Evolutionary conservation across 441 rosid genomes (phyloP).

Genomic region (Melastoma candidum): DNA sequence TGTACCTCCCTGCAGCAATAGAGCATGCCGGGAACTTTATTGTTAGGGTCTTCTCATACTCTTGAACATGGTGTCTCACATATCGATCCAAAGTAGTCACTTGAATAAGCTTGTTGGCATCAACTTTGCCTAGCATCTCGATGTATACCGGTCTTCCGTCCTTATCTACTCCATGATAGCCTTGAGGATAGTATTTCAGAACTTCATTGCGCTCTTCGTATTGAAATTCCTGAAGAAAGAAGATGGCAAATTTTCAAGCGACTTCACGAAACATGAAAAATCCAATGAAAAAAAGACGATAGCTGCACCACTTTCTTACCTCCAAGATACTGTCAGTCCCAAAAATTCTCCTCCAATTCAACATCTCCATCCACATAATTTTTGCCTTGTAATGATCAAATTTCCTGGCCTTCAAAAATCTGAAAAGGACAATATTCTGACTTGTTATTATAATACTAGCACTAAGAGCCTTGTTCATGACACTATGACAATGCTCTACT

Average conservation of each 20-base stretch:
- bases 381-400: slow-evolving; percentile 13
- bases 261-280: neutral
- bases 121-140: slow-evolving; percentile 12
- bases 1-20: slow-evolving; percentile 12
- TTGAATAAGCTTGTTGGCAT: slow-evolving; percentile 14
- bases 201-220: slow-evolving; percentile 14
- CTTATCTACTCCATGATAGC: slow-evolving; percentile 19
- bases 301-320: slow-evolving; percentile 2
- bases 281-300: neutral
- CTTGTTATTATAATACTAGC: neutral
- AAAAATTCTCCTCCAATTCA: slow-evolving; percentile 16
- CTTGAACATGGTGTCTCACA: slow-evolving; percentile 15
- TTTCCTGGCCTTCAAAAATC: slow-evolving; percentile 17
- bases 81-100: slow-evolving; percentile 20
- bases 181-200: slow-evolving; percentile 16
- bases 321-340: slow-evolving; percentile 10
- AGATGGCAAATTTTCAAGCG: neutral
- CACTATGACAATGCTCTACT: neutral
- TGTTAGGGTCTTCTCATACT: slow-evolving; percentile 15
- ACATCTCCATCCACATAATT: slow-evolving; percentile 16
- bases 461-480: neutral
- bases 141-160: slow-evolving; percentile 16
- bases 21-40: slow-evolving; percentile 17
- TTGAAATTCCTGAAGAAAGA: slow-evolving; percentile 14
- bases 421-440: neutral